A percentile compares a stretch with the other conserved stretches of the same genome.
Evolutionary conservation across 176 grass and related monocot genomes (phyloP).

Genomic region (Poa pratensis): DNA sequence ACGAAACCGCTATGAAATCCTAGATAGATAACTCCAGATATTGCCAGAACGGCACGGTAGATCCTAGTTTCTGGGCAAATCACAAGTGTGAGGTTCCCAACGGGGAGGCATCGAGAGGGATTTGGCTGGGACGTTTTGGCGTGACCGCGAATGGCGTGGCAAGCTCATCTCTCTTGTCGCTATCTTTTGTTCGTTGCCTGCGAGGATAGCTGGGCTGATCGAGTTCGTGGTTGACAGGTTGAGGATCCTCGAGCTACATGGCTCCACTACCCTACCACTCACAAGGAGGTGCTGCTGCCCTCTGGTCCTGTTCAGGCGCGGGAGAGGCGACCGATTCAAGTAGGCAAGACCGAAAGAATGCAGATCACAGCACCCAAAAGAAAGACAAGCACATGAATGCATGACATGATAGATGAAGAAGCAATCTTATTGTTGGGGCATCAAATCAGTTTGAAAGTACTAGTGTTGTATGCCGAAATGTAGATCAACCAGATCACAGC

Average conservation of each 20-base stretch:
- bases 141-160: slow-evolving; percentile 2
- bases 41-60: background rate
- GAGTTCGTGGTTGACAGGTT: slow-evolving; percentile 12
- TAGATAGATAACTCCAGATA: background rate
- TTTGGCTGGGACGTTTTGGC: slow-evolving; percentile 11
- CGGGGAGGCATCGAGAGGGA: background rate
- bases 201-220: background rate
- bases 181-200: background rate
- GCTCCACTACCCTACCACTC: background rate
- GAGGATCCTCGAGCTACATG: background rate
- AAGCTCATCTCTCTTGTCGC: background rate
- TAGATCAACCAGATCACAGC: too few species aligned
- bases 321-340: background rate
- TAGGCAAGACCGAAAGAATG: background rate
- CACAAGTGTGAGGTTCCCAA: background rate
- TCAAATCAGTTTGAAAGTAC: slow-evolving; percentile 1
- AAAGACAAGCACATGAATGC: background rate
- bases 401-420: background rate
- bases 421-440: slow-evolving; percentile 1
- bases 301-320: background rate
- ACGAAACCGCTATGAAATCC: background rate
- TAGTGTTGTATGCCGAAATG: too few species aligned
- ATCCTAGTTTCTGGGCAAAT: background rate
- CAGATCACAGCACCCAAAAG: background rate
- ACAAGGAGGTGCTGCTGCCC: background rate